Conservation (phyloP, 2,329 filamentous ascomycete species). For the Epicoccum nigrum region DNA sequence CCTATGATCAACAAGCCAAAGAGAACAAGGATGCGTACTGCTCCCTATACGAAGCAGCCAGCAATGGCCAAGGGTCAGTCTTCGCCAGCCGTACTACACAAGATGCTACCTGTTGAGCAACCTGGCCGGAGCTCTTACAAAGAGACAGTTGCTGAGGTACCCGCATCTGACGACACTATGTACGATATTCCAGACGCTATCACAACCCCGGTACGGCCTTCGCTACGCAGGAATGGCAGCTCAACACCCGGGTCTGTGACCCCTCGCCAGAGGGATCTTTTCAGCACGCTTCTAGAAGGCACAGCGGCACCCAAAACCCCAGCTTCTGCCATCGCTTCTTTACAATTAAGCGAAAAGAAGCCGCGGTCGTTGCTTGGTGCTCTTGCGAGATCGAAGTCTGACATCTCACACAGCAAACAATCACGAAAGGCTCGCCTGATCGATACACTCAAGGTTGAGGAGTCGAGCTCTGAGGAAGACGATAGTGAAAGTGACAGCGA, state of each 20-base stretch:
- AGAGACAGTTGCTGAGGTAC: slow-evolving; percentile 6
- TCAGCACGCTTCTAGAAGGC: slow-evolving; percentile 42
- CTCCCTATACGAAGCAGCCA: neutral
- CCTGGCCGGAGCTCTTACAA: neutral
- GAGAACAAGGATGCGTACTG: slow-evolving; percentile 27
- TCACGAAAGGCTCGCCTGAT: slow-evolving; percentile 39
- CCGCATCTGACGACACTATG: slow-evolving; percentile 41
- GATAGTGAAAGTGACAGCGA: slow-evolving; percentile 35
- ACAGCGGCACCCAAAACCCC: slow-evolving; percentile 33
- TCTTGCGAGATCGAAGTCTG: slow-evolving; percentile 41
- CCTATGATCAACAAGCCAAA: slow-evolving; percentile 31
- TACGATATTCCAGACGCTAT: slow-evolving; percentile 40
- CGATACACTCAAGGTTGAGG: slow-evolving; percentile 37
- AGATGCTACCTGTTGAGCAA: slow-evolving; percentile 39
- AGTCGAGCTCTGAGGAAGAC: slow-evolving; percentile 34
- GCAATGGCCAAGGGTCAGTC: slow-evolving; percentile 37
- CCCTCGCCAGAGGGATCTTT: slow-evolving; percentile 45
- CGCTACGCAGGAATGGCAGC: slow-evolving; percentile 17
- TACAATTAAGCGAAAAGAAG: slow-evolving; percentile 39
- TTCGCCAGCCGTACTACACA: slow-evolving; percentile 41
- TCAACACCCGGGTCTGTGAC: slow-evolving; percentile 40
- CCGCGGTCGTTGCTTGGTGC: slow-evolving; percentile 27
- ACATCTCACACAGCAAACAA: slow-evolving; percentile 34
- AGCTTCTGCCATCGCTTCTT: slow-evolving; percentile 39
- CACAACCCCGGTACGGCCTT: slow-evolving; percentile 29